Evolutionary conservation across 129 eudicot genomes (phyloP), one percentile per base, ranked within the genome.

Genomic region (Logfia minima): DNA sequence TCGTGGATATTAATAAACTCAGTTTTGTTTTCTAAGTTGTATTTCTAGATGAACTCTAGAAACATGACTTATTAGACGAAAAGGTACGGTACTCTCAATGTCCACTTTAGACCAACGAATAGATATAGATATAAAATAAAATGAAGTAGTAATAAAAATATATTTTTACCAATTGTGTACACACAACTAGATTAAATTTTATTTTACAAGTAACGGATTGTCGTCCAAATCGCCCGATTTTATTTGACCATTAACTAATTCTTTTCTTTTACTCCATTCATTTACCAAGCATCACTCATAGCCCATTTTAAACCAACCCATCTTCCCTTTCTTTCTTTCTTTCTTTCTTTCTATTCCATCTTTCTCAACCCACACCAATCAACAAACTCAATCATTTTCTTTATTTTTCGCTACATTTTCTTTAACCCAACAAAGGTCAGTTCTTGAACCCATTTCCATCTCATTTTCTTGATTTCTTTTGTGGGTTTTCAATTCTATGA

Each of bases 311-410:
- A n/a, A 58, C 63, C 63, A 58, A 58, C 63, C 26, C 26, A 8
- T 19, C 26, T 58, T 48, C n/a, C 55, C 52, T 0, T 17, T 71
- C 66, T 79, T 48, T 48, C 77, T n/a, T 70, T 51, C 66, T 35
- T 16, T 79, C 66, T 79, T 31, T 48, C 77, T n/a, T 70, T 51
- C 66, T 24, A 63, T 60, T 45, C 58, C 3, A 48, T 76, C 31
- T 26, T 31, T 21, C 63, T 58, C 63, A 23, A 26, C 55, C 55
- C n/a, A 48, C 55, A 48, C 55, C 55, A 6, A 13, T 48, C 55
- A 48, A 48, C n/a, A 18, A 35, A 35, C 1, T 64, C 75, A 71
- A 45, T 16, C 26, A 1, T 13, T 51, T 51, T 52, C 35, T 24
- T 45, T 4, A 4, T 51, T 66, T 45, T 13, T 29, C n/a, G 1